Percentiles rank a stretch among this genome's conserved stretches.
phyloP scores from a whole-genome alignment of 805 yeast species.

The Schizosaccharomyces japonicus region DNA sequence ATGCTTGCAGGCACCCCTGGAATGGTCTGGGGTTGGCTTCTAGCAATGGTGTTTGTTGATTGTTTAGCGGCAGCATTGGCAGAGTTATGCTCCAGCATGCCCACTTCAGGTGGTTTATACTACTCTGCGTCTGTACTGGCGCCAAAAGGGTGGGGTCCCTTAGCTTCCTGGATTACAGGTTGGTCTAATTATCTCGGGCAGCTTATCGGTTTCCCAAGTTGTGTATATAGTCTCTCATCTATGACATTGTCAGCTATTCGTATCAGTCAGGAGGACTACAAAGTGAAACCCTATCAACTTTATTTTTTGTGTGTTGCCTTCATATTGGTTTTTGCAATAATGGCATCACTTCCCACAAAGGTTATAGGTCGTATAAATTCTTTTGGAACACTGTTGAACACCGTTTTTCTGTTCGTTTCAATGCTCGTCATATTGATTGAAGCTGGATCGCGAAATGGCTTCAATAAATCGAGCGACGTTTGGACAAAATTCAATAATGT shows the following conservation, averaged over 20 bases:
- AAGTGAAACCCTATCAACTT: constrained; percentile 25
- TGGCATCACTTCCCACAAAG: constrained; percentile 31
- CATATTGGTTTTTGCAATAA: constrained; percentile 23
- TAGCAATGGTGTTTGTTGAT: constrained; percentile 30
- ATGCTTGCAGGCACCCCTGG: constrained; percentile 37
- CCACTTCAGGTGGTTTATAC: constrained; percentile 43
- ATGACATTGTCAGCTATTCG: constrained; percentile 31
- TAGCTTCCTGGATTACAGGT: constrained; percentile 38
- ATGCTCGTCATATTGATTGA: constrained; percentile 26
- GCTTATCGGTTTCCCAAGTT: constrained; percentile 38
- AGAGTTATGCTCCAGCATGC: constrained; percentile 38
- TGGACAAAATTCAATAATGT: constrained; percentile 30
- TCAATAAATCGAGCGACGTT: constrained; percentile 25
- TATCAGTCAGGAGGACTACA: constrained; percentile 20
- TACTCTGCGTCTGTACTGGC: constrained; percentile 39
- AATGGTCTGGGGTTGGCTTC: constrained; percentile 33
- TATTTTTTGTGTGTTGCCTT: constrained; percentile 31
- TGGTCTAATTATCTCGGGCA: constrained; percentile 45
- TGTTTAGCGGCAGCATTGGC: constrained; percentile 40
- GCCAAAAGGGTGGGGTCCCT: constrained; percentile 29
- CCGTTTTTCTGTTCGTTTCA: constrained; percentile 27
- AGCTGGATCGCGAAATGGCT: constrained; percentile 15
- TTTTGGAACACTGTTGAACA: constrained; percentile 26
- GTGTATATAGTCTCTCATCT: constrained; percentile 31
- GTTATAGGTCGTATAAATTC: constrained; percentile 30